Percentiles rank a stretch among this genome's conserved stretches.
Conservation (phyloP, 1,284 basidiomycete species). For the Rhodotorula sp. region DNA sequence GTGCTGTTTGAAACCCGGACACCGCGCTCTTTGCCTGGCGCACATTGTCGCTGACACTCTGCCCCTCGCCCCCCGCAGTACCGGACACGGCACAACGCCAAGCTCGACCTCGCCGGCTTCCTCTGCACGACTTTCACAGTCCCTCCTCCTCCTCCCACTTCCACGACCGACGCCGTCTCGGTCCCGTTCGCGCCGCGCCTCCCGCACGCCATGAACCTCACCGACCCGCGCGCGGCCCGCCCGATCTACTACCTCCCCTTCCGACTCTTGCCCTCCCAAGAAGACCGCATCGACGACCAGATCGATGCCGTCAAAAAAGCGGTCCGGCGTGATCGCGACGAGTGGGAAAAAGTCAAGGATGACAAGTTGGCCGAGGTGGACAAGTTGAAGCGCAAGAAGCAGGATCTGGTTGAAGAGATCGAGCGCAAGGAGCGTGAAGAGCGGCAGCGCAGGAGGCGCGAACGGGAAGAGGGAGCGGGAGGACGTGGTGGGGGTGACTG, state of each 20-base stretch:
- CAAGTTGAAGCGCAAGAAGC: constrained; percentile 4
- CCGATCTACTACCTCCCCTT: constrained; percentile 44
- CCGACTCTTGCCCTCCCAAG: constrained; percentile 41
- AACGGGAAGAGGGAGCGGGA: constrained; percentile 14
- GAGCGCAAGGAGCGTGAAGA: constrained; percentile 25
- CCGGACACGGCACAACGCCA: constrained; percentile 37
- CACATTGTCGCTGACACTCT: not conserved
- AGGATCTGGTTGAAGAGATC: constrained; percentile 6
- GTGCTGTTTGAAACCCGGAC: too few species aligned
- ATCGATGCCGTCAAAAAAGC: constrained; percentile 21
- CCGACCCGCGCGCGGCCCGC: constrained; percentile 18
- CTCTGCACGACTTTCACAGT: constrained; percentile 40
- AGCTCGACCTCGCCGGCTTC: constrained; percentile 42
- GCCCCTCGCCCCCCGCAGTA: constrained; percentile 21
- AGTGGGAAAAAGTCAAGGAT: constrained; percentile 15
- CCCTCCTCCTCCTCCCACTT: not conserved
- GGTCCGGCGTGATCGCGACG: constrained; percentile 21
- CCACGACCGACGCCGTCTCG: constrained; percentile 20
- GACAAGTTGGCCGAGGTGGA: constrained; percentile 9
- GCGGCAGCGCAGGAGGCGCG: constrained; percentile 20
- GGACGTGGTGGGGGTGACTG: not conserved
- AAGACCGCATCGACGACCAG: constrained; percentile 43
- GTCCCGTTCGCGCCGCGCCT: constrained; percentile 34
- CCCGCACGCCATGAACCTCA: constrained; percentile 34
- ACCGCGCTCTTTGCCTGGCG: too few species aligned